These are phyloP conservation scores for Alternaria incomplexa DNA, from an alignment of 2,329 filamentous ascomycete species.

Conservation along the genomic window DNA sequence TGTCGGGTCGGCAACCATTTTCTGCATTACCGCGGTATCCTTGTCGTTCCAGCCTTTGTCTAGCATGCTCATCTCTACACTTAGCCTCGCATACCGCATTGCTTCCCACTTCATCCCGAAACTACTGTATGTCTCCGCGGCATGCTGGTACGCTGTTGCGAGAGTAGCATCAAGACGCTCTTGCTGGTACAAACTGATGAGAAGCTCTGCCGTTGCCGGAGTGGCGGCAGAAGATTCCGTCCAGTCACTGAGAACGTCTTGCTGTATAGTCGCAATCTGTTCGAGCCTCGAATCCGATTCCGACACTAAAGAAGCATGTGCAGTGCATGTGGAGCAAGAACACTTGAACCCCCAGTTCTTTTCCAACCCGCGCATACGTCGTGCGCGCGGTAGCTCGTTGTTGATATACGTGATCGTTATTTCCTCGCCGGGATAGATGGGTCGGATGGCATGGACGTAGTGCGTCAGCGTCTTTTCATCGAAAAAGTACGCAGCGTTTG, in stretches of 20 bases:
- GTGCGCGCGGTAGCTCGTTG: constrained; percentile 38
- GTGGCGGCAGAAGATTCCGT: constrained; percentile 29
- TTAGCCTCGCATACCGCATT: constrained; percentile 38
- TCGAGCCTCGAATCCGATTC: constrained; percentile 46
- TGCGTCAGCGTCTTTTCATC: constrained; percentile 48
- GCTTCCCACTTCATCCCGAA: constrained; percentile 40
- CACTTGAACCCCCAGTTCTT: constrained; percentile 51
- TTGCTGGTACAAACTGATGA: constrained; percentile 47
- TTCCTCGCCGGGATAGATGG: constrained; percentile 50
- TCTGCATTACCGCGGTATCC: constrained; percentile 36
- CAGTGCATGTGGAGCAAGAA: constrained; percentile 46
- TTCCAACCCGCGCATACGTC: constrained; percentile 41
- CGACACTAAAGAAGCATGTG: constrained; percentile 27
- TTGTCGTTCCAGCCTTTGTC: constrained; percentile 40
- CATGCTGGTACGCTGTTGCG: constrained; percentile 48
- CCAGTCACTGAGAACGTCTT: constrained; percentile 39
- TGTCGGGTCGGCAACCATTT: constrained; percentile 34
- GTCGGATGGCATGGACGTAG: constrained; percentile 48
- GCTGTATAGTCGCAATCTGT: constrained; percentile 38
- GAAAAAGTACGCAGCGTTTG: constrained; percentile 51
- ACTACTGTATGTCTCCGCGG: constrained; percentile 49
- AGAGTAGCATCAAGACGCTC: constrained; percentile 48
- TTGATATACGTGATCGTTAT: constrained; percentile 54
- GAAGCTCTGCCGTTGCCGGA: constrained; percentile 40
- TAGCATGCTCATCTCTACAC: constrained; percentile 32